phyloP scores from a whole-genome alignment of 2,329 filamentous ascomycete genomes.

The Sclerotinia borealis region DNA sequence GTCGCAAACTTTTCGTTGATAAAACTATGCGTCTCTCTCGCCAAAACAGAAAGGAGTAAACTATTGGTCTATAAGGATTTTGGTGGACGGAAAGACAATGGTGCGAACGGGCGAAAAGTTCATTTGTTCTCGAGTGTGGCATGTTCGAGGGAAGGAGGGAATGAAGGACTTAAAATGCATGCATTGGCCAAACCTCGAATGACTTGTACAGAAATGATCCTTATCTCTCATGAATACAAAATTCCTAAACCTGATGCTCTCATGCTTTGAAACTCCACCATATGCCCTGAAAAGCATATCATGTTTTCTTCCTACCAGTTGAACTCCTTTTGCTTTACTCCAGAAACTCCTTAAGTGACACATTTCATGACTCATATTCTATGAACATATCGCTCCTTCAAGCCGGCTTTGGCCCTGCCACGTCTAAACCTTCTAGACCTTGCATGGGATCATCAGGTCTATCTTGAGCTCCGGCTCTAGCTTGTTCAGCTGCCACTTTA shows the following conservation, averaged over 20 bases:
- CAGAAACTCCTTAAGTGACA: conserved; percentile 21
- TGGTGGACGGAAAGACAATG: conserved; percentile 1
- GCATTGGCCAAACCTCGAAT: conserved; percentile 4
- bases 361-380: conserved; percentile 7
- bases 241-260: conserved; percentile 6
- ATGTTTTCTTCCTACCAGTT: not conserved
- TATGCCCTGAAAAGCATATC: not conserved
- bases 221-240: conserved; percentile 22
- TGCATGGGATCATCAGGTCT: conserved; percentile 84
- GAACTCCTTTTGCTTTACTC: conserved; percentile 14
- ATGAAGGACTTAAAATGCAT: conserved; percentile 3
- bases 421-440: conserved; percentile 84
- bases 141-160: conserved; percentile 6
- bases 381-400: conserved; percentile 36
- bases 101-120: conserved; percentile 12
- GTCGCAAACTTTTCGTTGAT: conserved; percentile 78
- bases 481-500: conserved; percentile 51
- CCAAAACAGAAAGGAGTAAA: conserved; percentile 42
- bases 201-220: conserved; percentile 13
- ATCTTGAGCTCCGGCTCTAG: conserved; percentile 44
- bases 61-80: conserved; percentile 1
- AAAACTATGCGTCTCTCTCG: conserved; percentile 85
- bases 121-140: not conserved
- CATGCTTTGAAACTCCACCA: not conserved
- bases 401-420: conserved; percentile 81